phyloP scores from a whole-genome alignment of 2,329 filamentous ascomycete genomes.

The Colletotrichum cereale region DNA sequence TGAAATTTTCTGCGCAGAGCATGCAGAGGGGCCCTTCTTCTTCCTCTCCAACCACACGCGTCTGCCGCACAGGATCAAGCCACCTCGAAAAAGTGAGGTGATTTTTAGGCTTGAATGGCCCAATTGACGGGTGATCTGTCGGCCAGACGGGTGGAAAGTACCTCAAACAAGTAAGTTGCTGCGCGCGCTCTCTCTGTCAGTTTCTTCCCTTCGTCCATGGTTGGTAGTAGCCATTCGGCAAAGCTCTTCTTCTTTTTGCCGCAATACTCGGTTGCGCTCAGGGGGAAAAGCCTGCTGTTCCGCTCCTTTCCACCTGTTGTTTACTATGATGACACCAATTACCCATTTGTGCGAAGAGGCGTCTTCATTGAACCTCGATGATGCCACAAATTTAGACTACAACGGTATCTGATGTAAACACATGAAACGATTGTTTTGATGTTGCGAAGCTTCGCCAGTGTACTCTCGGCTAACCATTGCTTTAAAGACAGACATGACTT shows the following conservation, averaged over 20 bases:
- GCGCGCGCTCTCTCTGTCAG: not conserved
- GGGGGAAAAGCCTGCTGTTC: slow-evolving; percentile 33
- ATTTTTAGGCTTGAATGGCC: slow-evolving; percentile 41
- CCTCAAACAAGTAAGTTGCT: slow-evolving; percentile 43
- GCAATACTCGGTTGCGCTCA: slow-evolving; percentile 3
- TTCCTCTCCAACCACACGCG: slow-evolving; percentile 33
- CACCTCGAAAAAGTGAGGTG: slow-evolving; percentile 33
- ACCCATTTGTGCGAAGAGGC: slow-evolving; percentile 68
- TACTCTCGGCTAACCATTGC: slow-evolving; percentile 39
- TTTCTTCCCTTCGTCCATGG: slow-evolving; percentile 30
- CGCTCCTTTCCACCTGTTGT: slow-evolving; percentile 41
- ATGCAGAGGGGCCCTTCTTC: not conserved
- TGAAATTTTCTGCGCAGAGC: slow-evolving; percentile 34
- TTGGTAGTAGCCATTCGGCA: not conserved
- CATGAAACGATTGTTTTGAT: slow-evolving; percentile 37
- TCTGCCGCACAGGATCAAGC: slow-evolving; percentile 36
- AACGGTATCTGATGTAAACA: slow-evolving; percentile 89
- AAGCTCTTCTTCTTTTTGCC: not conserved
- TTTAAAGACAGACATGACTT: slow-evolving; percentile 62
- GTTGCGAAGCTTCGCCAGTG: not conserved
- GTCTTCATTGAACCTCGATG: slow-evolving; percentile 71
- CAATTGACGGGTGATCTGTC: slow-evolving; percentile 40
- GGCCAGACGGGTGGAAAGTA: slow-evolving; percentile 41
- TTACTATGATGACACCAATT: slow-evolving; percentile 71
- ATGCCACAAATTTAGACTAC: slow-evolving; percentile 85